These are phyloP conservation scores for slime mould (Dictyostelium discoideum) DNA, from an alignment of 78 protist species.

Conservation along the genomic window DNA sequence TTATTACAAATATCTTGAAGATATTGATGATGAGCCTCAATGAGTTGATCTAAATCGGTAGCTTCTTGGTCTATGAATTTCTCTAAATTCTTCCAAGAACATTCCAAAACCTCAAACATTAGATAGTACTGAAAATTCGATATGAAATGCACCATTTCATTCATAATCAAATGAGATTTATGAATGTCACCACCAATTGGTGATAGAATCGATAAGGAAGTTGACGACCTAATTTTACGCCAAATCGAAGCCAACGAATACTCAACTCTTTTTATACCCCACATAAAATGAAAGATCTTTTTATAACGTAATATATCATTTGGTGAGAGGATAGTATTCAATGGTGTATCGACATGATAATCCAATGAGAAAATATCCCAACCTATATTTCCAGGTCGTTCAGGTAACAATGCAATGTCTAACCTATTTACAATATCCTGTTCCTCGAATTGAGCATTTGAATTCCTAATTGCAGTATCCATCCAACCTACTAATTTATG, in stretches of 20 bases:
- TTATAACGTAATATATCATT: slow-evolving; percentile 39
- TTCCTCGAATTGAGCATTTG: slow-evolving; percentile 59
- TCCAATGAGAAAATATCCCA: slow-evolving; percentile 91
- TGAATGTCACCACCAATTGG: neutral
- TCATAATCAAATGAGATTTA: slow-evolving; percentile 42
- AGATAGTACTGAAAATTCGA: slow-evolving; percentile 81
- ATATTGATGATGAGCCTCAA: slow-evolving; percentile 69
- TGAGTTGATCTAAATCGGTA: slow-evolving; percentile 70
- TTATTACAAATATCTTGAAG: slow-evolving; percentile 47
- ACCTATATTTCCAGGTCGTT: slow-evolving; percentile 32
- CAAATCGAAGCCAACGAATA: slow-evolving; percentile 57
- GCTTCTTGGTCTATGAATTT: slow-evolving; percentile 20
- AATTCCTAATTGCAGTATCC: slow-evolving; percentile 74
- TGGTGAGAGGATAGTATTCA: slow-evolving; percentile 55
- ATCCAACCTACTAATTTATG: slow-evolving; percentile 66
- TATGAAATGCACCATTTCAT: slow-evolving; percentile 83
- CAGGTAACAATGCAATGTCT: slow-evolving; percentile 73
- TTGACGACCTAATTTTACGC: slow-evolving; percentile 5
- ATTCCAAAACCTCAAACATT: slow-evolving; percentile 87
- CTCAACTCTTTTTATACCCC: slow-evolving; percentile 83
- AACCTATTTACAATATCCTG: slow-evolving; percentile 60
- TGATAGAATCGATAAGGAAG: neutral
- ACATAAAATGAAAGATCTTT: slow-evolving; percentile 72
- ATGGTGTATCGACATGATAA: slow-evolving; percentile 79
- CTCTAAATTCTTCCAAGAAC: slow-evolving; percentile 72